Evolutionary conservation across 75 land plant species (phyloP), one percentile per base, ranked within the genome.

Genomic region (Selaginella tamariscina): DNA sequence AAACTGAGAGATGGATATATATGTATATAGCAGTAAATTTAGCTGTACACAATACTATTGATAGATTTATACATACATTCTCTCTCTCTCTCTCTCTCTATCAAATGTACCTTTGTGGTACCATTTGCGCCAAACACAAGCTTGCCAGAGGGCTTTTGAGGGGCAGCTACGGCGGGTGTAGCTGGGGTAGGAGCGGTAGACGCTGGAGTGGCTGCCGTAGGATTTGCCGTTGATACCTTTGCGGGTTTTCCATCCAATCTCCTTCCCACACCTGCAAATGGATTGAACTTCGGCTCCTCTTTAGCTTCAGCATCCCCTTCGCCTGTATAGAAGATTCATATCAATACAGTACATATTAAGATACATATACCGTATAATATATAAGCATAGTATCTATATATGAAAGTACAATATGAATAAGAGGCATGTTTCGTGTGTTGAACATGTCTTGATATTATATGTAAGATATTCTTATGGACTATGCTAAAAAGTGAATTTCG

Each of bases 71-170:
- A n/a, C n/a, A n/a, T n/a, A n/a, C n/a, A n/a, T n/a, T n/a, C n/a
- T n/a, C n/a, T n/a, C n/a, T n/a, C n/a, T n/a, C n/a, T n/a, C n/a
- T n/a, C n/a, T n/a, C n/a, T n/a, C n/a, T n/a, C n/a, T n/a, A n/a
- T n/a, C n/a, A n/a, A n/a, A n/a, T n/a, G n/a, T 68, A 86, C 94
- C 87, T 88, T 78, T 29, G 83, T 30, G 15, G 49, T 39, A 5
- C 11, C 49, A 15, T 68, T 31, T 23, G 31, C 27, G 28, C 23
- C 70, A 68, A 68, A 68, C 23, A 56, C 66, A 56, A 68, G 65
- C 65, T 55, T 68, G 49, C 66, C 15, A 1, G 27, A 27, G 21
- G 27, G 72, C 8, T 22, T 66, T 26, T 70, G 67, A 11, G 70
- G 27, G 24, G 30, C 32, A 24, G 69, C 31, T 1, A 26, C 0